Evolutionary conservation across 2,329 filamentous ascomycete species (phyloP), one percentile per base, ranked within the genome.

Genomic region (Epichloe amarillans): DNA sequence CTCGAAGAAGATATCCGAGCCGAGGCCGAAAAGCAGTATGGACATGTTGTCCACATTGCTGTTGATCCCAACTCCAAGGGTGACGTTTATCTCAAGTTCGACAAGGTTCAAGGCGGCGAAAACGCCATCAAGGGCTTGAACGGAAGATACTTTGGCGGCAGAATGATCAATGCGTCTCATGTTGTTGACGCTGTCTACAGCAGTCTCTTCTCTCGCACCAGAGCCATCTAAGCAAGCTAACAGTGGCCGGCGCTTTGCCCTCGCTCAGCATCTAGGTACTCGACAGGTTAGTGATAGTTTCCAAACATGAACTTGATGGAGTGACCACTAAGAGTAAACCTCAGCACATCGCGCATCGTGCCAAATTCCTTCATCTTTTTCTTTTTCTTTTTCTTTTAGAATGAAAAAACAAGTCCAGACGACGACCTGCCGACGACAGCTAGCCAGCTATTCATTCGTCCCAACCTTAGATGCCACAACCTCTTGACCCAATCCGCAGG

Each of bases 181-280:
- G 88, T 98, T 72, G 91, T 97, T 68, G 93, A 98, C 71, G 91
- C 91, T 64, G 88, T 98, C 72, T 98, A 97, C 82, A 93, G 88
- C 81, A 94, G 86, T 77, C 81, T 95, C 71, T 95, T 93, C 75
- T 86, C 85, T 69, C 84, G 86, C 67, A 87, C 85, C 61, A 86
- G 86, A 70, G 85, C 85, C 68, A 86, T 89, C 61, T 90, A 76
- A 74, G 30, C 21, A 45, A 72, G 72, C 75, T 80, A 79, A 78
- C 76, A 57, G 64, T 69, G 70, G 69, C 53, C 52, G 52, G 54
- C 53, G 40, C 38, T 67, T 66, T 66, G 64, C 64, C 66, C 61
- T 66, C 57, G 52, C 58, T 60, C 39, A 62, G 60, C 46, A 68
- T 76, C 63, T 77, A 77, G 75, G 74, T 74, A 69, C 59, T 59